Conservation (phyloP, 2,329 filamentous ascomycete genomes). For the Trichoderma pleuroti region DNA sequence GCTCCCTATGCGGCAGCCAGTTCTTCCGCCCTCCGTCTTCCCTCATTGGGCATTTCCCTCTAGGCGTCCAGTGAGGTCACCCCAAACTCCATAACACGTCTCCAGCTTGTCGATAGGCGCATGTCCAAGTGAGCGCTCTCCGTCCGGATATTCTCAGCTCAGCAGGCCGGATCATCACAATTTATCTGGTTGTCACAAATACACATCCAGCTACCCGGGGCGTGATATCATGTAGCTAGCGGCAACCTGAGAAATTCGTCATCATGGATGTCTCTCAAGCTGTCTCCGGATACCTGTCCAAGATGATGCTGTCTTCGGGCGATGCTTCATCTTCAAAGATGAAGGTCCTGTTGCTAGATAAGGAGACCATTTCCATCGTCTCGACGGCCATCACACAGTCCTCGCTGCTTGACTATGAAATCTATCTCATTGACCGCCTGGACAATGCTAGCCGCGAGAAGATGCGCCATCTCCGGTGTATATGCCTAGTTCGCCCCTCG, state of each 20-base stretch:
- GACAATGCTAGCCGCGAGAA: conserved; percentile 89
- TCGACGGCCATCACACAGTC: conserved; percentile 97
- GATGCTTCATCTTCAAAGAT: conserved; percentile 83
- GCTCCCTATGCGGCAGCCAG: neutral
- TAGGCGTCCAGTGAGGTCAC: conserved; percentile 9
- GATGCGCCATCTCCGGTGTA: conserved; percentile 93
- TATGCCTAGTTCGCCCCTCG: conserved; percentile 90
- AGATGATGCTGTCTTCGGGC: conserved; percentile 75
- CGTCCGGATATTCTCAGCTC: neutral
- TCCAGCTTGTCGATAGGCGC: conserved; percentile 7
- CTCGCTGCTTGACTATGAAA: conserved; percentile 88
- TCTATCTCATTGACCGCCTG: conserved; percentile 94
- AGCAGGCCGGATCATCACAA: neutral
- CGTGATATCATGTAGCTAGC: conserved; percentile 16
- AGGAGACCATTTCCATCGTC: conserved; percentile 88
- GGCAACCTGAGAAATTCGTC: conserved; percentile 19
- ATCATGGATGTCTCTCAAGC: conserved; percentile 92
- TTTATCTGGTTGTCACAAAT: neutral
- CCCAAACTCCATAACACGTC: conserved; percentile 2
- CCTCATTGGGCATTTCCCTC: neutral
- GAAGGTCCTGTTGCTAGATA: conserved; percentile 94
- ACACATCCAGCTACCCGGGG: neutral
- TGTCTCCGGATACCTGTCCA: conserved; percentile 90
- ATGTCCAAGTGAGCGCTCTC: neutral
- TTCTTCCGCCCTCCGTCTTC: conserved; percentile 8